phyloP scores from a whole-genome alignment of 306 rosid species.

The Gastrolobium bilobum region DNA sequence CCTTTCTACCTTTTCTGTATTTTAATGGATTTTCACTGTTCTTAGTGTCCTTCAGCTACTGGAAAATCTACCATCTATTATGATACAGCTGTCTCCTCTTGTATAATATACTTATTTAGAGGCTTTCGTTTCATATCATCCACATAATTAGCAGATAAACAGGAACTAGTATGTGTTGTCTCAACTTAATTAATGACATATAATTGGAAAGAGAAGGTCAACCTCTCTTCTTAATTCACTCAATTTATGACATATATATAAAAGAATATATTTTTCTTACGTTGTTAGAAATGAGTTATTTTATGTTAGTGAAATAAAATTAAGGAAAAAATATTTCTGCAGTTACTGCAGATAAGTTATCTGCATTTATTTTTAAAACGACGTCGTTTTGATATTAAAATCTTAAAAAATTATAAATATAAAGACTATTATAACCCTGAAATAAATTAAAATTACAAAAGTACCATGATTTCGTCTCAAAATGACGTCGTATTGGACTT shows the following conservation, averaged over 20 bases:
- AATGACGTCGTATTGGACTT: too few relatives aligned
- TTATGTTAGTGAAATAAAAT: too few relatives aligned
- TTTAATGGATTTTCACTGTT: constrained; percentile 22
- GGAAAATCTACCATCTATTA: neutral
- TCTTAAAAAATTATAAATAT: too few relatives aligned
- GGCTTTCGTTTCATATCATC: constrained; percentile 3
- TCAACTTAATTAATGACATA: neutral
- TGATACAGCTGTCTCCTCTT: neutral
- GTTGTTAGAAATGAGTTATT: too few relatives aligned
- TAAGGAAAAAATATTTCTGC: too few relatives aligned
- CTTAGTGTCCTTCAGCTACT: neutral
- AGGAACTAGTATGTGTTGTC: neutral
- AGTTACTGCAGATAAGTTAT: too few relatives aligned
- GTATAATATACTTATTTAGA: neutral
- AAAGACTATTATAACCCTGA: too few relatives aligned
- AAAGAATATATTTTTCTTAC: too few relatives aligned
- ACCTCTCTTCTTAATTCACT: constrained; percentile 17
- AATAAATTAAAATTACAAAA: too few relatives aligned
- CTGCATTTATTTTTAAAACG: too few relatives aligned
- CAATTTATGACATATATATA: neutral
- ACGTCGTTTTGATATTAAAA: too few relatives aligned
- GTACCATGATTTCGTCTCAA: too few relatives aligned
- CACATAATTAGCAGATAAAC: neutral
- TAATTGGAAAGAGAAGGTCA: constrained; percentile 10
- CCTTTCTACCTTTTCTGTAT: neutral